phyloP scores from a whole-genome alignment of 495 filamentous ascomycete species.

The Penicillium mononematosum region DNA sequence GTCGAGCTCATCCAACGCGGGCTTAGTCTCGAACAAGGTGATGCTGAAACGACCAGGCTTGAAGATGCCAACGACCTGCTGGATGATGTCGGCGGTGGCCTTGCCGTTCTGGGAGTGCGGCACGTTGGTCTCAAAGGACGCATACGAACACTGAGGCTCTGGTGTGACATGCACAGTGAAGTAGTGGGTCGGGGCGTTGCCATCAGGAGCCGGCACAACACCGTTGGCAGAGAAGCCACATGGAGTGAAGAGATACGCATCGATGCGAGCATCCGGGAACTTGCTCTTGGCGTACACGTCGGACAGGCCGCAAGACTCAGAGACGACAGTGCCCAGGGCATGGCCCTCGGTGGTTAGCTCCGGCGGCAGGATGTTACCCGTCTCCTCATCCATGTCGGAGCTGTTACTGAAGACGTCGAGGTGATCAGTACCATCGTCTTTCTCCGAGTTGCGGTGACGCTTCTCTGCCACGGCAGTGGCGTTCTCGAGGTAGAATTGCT shows the following conservation, averaged over 20 bases:
- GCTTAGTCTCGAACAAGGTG: conserved; percentile 92
- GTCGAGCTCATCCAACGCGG: conserved; percentile 42
- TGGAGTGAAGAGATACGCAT: conserved; percentile 94
- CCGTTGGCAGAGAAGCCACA: conserved; percentile 99
- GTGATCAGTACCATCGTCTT: conserved; percentile 51
- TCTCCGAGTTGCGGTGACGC: conserved; percentile 56
- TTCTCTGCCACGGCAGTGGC: conserved; percentile 87
- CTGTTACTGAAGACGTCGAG: conserved; percentile 80
- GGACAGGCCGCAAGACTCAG: conserved; percentile 83
- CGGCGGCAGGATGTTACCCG: conserved; percentile 60
- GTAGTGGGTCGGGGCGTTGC: conserved; percentile 72
- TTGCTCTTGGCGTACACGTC: conserved; percentile 82
- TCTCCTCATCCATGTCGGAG: conserved; percentile 61
- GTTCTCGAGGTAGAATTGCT: conserved; percentile 93
- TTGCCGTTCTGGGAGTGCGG: conserved; percentile 86
- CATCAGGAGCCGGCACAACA: conserved; percentile 78
- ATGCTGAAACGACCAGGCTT: conserved; percentile 94
- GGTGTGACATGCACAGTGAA: conserved; percentile 99
- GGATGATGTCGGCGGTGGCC: conserved; percentile 82
- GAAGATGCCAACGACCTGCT: conserved; percentile 95
- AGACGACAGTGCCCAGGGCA: conserved; percentile 87
- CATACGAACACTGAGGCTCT: conserved; percentile 97
- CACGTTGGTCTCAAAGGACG: conserved; percentile 98
- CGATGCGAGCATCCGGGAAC: conserved; percentile 91
- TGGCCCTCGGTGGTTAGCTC: conserved; percentile 91